These are phyloP conservation scores for Leptodontidium sp. DNA, from an alignment of 2,329 filamentous ascomycete genomes.

Conservation along the genomic window DNA sequence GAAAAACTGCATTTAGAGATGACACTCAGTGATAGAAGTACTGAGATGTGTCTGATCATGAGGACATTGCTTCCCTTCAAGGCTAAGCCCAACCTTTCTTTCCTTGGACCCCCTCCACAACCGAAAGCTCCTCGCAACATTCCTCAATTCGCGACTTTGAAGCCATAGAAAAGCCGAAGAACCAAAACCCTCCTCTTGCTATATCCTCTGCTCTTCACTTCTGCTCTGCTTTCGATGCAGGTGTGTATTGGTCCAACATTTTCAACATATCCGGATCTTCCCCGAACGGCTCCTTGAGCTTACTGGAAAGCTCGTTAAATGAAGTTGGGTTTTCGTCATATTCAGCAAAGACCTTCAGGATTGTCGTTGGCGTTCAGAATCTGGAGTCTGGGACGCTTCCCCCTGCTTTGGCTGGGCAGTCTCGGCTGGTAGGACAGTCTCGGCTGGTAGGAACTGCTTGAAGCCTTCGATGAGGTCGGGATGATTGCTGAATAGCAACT, in stretches of 20 bases:
- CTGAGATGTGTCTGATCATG: neutral
- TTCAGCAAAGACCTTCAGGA: neutral
- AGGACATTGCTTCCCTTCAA: neutral
- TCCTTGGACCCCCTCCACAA: neutral
- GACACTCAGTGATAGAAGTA: neutral
- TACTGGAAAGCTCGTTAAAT: neutral
- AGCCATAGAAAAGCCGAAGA: neutral
- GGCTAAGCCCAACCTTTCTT: neutral
- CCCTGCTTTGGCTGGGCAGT: neutral
- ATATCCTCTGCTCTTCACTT: neutral
- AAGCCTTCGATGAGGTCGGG: conserved; percentile 3
- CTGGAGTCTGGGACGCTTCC: neutral
- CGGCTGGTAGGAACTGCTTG: neutral
- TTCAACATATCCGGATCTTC: neutral
- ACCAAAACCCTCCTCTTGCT: neutral
- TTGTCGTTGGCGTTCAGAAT: neutral
- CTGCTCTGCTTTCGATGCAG: neutral
- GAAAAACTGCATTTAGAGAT: neutral
- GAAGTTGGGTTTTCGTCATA: neutral
- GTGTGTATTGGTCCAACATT: neutral
- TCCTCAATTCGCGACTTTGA: no score
- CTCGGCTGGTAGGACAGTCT: neutral
- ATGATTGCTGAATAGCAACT: neutral
- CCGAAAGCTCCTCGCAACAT: no score
- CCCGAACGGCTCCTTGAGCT: neutral